Conservation (phyloP, 768 basidiomycete species). For the Lentinula aciculospora region DNA sequence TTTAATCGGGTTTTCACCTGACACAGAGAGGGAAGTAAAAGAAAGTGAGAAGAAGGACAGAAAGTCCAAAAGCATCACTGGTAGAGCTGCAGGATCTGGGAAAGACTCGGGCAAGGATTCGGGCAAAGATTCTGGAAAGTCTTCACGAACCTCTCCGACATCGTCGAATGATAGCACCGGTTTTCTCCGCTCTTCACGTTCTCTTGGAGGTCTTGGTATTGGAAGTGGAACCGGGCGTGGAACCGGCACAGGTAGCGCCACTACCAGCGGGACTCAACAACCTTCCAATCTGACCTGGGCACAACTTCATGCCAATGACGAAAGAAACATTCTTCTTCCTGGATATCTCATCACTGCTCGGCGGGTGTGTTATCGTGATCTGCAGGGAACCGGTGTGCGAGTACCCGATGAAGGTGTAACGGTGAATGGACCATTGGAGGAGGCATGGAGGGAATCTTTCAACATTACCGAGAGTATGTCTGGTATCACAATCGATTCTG, state of each 20-base stretch:
- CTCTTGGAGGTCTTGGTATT: neutral
- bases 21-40: neutral
- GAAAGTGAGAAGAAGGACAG: neutral
- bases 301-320: slow-evolving; percentile 21
- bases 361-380: slow-evolving; percentile 64
- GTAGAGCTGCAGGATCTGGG: neutral
- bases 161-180: slow-evolving; percentile 8
- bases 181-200: slow-evolving; percentile 1
- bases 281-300: slow-evolving; percentile 18
- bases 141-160: slow-evolving; percentile 8
- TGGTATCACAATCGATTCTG: neutral
- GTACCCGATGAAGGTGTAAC: slow-evolving; percentile 68
- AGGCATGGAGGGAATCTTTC: slow-evolving; percentile 44
- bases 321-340: slow-evolving; percentile 47
- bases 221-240: neutral
- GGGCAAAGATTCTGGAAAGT: neutral
- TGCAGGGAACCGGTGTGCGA: slow-evolving; percentile 68
- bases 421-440: slow-evolving; percentile 53
- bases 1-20: neutral
- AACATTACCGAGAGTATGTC: neutral
- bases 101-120: neutral
- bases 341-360: slow-evolving; percentile 74
- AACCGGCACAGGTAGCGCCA: slow-evolving; percentile 12
- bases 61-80: neutral
- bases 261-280: slow-evolving; percentile 16